Evolutionary conservation across 2,329 filamentous ascomycete genomes (phyloP).

Genomic region (Davidsoniella australis): DNA sequence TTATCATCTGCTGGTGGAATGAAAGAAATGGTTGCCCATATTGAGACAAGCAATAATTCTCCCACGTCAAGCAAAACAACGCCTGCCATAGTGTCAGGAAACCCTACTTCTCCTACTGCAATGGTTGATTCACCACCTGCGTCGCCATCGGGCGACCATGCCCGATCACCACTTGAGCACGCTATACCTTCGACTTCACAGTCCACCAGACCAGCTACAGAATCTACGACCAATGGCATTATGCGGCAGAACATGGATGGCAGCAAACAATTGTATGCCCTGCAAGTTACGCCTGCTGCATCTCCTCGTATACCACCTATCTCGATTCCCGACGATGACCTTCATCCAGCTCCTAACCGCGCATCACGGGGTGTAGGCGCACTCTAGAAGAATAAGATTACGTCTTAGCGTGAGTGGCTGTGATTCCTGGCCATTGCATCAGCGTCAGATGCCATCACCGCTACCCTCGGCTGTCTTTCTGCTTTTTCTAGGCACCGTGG

Average conservation of each 20-base stretch:
- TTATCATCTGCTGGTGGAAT: not conserved
- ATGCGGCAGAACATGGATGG: not conserved
- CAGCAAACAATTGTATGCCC: not conserved
- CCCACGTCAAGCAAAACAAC: not conserved
- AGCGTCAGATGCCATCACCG: too few relatives aligned
- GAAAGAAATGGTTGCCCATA: conserved; percentile 1
- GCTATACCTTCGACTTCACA: not conserved
- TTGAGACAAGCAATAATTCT: not conserved
- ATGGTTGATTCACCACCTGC: not conserved
- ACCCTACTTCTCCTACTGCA: not conserved
- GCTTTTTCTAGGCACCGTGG: too few relatives aligned
- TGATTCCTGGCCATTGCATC: not conserved
- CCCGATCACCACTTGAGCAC: not conserved
- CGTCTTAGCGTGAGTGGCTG: conserved; percentile 10
- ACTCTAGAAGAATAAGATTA: conserved; percentile 13
- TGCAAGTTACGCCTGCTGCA: not conserved
- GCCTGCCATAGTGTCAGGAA: not conserved
- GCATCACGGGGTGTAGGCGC: conserved; percentile 10
- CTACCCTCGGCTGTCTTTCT: too few relatives aligned
- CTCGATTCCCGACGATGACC: not conserved
- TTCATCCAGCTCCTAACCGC: conserved; percentile 6
- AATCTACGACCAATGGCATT: not conserved
- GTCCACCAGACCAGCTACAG: not conserved
- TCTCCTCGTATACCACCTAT: not conserved
- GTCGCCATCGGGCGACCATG: not conserved